These are phyloP conservation scores for Phytomonas sp. DNA, from an alignment of 208 protist genomes.

Conservation along the genomic window DNA sequence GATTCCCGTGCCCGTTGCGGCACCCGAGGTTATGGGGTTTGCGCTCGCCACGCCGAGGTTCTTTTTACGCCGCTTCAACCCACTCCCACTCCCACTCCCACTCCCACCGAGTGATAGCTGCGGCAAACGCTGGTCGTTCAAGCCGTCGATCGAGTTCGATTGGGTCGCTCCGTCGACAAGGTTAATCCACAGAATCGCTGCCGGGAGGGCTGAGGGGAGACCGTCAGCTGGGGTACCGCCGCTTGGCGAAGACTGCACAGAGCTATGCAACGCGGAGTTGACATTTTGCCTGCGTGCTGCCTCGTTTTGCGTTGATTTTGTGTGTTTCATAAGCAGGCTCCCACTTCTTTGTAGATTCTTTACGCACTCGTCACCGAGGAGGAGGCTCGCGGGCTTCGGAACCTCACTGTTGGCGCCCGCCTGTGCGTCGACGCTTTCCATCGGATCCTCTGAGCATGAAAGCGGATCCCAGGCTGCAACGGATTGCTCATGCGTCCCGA, in stretches of 20 bases:
- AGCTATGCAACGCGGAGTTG: not conserved
- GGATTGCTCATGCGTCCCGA: slow-evolving; percentile 26
- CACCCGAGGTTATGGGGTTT: not conserved
- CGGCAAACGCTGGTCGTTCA: not conserved
- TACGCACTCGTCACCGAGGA: not conserved
- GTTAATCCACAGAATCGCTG: slow-evolving; percentile 25
- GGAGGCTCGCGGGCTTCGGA: not conserved
- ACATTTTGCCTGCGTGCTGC: not conserved
- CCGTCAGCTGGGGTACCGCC: not conserved
- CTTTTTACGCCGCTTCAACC: slow-evolving; percentile 22
- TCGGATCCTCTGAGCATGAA: slow-evolving; percentile 1
- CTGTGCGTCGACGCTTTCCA: not conserved
- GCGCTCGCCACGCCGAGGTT: slow-evolving; percentile 1
- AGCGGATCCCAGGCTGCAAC: slow-evolving; percentile 10
- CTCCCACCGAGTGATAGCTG: slow-evolving; percentile 1
- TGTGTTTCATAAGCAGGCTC: not conserved
- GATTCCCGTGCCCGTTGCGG: not conserved
- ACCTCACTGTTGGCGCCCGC: not conserved
- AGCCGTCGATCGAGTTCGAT: not conserved
- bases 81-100: slow-evolving; percentile 2
- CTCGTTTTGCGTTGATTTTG: not conserved
- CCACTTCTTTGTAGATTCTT: not conserved
- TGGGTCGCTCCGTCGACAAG: slow-evolving; percentile 15
- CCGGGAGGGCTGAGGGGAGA: not conserved
- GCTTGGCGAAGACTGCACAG: not conserved